phyloP scores from a whole-genome alignment of 495 filamentous ascomycete species.

The Penicillium manginii region DNA sequence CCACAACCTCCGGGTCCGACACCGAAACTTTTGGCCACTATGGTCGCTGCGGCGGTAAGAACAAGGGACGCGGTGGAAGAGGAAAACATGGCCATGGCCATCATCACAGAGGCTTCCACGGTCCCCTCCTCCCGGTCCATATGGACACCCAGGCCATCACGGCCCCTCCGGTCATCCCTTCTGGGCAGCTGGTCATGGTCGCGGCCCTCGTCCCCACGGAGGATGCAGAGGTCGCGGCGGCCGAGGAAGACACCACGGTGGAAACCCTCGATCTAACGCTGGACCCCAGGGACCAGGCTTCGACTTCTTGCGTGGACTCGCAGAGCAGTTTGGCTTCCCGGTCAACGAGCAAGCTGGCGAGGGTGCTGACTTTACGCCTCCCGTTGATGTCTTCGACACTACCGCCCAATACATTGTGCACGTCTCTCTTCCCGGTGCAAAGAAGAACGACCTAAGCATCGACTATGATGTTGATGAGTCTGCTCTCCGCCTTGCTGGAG shows the following conservation, averaged over 20 bases:
- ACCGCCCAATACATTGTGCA: slow-evolving; percentile 66
- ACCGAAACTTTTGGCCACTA: slow-evolving; percentile 4
- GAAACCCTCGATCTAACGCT: slow-evolving; percentile 10
- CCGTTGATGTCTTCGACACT: slow-evolving; percentile 74
- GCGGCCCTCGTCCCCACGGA: slow-evolving; percentile 16
- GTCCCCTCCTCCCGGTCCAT: slow-evolving; percentile 9
- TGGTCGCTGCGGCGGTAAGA: neutral
- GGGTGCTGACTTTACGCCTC: slow-evolving; percentile 61
- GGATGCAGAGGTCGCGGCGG: slow-evolving; percentile 20
- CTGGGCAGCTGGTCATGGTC: slow-evolving; percentile 12
- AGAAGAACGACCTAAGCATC: slow-evolving; percentile 76
- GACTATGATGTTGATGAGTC: slow-evolving; percentile 72
- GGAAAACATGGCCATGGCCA: slow-evolving; percentile 3
- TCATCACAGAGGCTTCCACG: slow-evolving; percentile 8
- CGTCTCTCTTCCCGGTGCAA: slow-evolving; percentile 73
- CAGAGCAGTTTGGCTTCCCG: slow-evolving; percentile 38
- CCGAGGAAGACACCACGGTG: slow-evolving; percentile 18
- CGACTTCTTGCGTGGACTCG: slow-evolving; percentile 39
- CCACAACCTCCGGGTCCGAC: neutral
- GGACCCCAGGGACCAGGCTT: slow-evolving; percentile 14
- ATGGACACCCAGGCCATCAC: slow-evolving; percentile 7
- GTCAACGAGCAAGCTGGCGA: slow-evolving; percentile 26
- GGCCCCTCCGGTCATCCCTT: slow-evolving; percentile 3
- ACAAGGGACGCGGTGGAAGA: slow-evolving; percentile 1
- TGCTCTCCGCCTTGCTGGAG: slow-evolving; percentile 66